Percentiles rank a stretch among this genome's conserved stretches.
These are phyloP conservation scores for Paecilomyces formosus DNA, from an alignment of 2,329 filamentous ascomycete species.

Conservation along the genomic window DNA sequence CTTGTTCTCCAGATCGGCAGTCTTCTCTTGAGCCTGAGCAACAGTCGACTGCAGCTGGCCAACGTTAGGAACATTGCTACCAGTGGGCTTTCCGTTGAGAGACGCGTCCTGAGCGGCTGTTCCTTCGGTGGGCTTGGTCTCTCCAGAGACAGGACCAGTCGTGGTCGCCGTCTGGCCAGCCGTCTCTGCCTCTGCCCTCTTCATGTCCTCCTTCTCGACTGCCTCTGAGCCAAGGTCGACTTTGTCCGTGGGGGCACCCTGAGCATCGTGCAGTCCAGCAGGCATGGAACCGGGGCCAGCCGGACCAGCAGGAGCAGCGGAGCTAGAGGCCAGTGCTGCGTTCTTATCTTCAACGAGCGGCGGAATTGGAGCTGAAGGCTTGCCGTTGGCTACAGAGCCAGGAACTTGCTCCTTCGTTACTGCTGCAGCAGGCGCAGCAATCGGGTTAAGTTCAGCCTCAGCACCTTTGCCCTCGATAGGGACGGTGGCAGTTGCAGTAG, in stretches of 20 bases:
- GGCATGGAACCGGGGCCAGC: neutral
- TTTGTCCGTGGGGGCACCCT: neutral
- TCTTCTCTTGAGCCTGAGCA: neutral
- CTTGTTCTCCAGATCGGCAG: slow-evolving; percentile 1
- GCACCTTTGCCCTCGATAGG: neutral
- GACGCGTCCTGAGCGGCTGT: neutral
- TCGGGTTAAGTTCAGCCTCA: neutral
- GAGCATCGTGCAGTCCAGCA: neutral
- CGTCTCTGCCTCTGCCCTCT: neutral
- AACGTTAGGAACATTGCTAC: neutral
- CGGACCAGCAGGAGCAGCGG: neutral
- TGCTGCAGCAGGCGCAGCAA: neutral
- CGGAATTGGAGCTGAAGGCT: neutral
- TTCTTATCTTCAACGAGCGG: neutral
- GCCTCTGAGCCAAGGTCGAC: neutral
- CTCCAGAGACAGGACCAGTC: neutral
- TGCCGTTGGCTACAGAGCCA: neutral
- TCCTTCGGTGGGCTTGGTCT: neutral
- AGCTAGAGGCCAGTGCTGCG: neutral
- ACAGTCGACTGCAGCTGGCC: neutral
- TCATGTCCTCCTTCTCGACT: neutral
- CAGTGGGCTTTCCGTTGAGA: neutral
- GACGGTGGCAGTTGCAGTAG: neutral
- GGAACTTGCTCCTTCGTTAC: slow-evolving; percentile 1
- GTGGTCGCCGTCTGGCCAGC: neutral